phyloP scores from a whole-genome alignment of 305 asterid species.

The Fraxinus xanthoxyloides region DNA sequence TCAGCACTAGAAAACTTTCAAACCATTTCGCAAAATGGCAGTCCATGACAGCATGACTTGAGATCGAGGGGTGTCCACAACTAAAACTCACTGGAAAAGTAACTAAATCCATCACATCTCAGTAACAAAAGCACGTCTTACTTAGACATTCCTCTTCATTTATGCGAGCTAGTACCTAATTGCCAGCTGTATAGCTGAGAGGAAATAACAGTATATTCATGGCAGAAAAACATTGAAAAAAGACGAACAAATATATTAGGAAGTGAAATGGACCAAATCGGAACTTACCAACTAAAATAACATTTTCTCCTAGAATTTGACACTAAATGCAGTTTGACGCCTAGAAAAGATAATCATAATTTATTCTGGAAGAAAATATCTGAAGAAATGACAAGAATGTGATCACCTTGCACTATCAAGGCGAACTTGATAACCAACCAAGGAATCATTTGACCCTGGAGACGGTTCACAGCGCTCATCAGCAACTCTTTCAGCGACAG shows the following conservation, averaged over 20 bases:
- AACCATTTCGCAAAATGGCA: not conserved
- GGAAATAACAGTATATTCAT: not conserved
- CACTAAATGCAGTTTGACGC: not conserved
- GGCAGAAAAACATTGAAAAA: not conserved
- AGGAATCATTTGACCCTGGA: constrained; percentile 84
- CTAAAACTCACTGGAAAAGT: not conserved
- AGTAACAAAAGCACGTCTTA: constrained; percentile 2
- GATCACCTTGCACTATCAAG: constrained; percentile 93
- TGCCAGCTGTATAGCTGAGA: not conserved
- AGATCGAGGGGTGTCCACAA: not conserved
- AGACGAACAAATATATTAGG: not conserved
- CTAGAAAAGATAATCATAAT: not conserved
- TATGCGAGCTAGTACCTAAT: not conserved
- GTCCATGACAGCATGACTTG: not conserved
- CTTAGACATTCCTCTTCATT: not conserved
- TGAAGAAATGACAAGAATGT: constrained; percentile 14
- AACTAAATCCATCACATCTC: not conserved
- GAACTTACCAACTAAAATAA: not conserved
- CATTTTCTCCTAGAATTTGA: constrained; percentile 10
- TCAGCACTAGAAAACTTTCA: not conserved
- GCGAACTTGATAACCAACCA: constrained; percentile 98
- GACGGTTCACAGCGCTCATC: constrained; percentile 89
- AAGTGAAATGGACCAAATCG: not conserved
- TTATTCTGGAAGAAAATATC: constrained; percentile 17
- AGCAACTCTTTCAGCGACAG: constrained; percentile 98